Evolutionary conservation across 1,284 basidiomycete species (phyloP).

Genomic region (Mycena sp.): DNA sequence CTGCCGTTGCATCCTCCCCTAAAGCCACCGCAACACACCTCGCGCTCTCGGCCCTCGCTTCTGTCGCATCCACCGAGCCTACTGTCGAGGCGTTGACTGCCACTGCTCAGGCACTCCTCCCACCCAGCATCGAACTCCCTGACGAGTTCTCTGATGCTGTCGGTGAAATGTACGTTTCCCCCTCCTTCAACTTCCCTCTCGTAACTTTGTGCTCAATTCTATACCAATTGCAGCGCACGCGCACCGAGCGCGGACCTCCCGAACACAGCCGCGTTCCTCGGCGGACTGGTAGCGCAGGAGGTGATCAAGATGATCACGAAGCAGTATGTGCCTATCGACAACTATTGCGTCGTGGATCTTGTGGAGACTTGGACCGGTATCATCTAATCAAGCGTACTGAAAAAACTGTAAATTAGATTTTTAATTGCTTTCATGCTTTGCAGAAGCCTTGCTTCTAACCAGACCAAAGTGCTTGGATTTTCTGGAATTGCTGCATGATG

Average conservation of each 20-base stretch:
- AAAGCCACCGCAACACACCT: slow-evolving; percentile 72
- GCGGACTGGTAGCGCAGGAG: slow-evolving; percentile 97
- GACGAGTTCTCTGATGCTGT: slow-evolving; percentile 72
- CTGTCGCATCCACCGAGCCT: slow-evolving; percentile 39
- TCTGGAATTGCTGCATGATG: too few relatives aligned
- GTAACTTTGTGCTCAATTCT: background rate
- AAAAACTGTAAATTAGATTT: background rate
- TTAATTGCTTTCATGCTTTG: slow-evolving; percentile 1
- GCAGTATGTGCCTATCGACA: slow-evolving; percentile 94
- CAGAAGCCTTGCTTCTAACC: too few relatives aligned
- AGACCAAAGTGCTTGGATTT: too few relatives aligned
- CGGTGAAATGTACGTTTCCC: slow-evolving; percentile 79
- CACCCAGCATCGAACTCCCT: slow-evolving; percentile 56
- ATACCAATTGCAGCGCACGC: slow-evolving; percentile 62
- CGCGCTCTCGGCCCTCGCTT: slow-evolving; percentile 64
- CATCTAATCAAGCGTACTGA: slow-evolving; percentile 35
- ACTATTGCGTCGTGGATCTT: slow-evolving; percentile 89
- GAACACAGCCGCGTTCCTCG: slow-evolving; percentile 92
- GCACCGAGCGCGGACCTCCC: slow-evolving; percentile 90
- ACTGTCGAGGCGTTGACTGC: slow-evolving; percentile 51
- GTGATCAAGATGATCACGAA: slow-evolving; percentile 97
- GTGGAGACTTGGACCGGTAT: slow-evolving; percentile 82
- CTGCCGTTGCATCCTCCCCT: slow-evolving; percentile 49
- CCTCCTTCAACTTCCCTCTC: background rate
- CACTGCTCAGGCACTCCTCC: slow-evolving; percentile 52